phyloP scores from a whole-genome alignment of 1,139 yeast species.

The Diutina siamensis region DNA sequence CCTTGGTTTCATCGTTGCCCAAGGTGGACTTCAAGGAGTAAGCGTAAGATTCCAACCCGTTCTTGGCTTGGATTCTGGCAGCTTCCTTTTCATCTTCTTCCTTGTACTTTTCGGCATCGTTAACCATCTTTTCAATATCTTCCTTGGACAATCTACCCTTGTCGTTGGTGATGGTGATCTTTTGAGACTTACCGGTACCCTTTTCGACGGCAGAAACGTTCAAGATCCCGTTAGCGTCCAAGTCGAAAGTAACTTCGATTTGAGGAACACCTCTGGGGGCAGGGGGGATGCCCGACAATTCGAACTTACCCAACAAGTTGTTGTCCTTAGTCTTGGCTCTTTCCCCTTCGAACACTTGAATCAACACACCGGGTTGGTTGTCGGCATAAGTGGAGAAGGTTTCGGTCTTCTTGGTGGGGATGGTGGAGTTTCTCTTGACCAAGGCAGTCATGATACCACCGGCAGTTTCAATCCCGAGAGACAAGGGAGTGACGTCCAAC shows the following conservation, averaged over 20 bases:
- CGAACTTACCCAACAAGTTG: conserved; percentile 7
- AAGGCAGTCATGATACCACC: conserved; percentile 98
- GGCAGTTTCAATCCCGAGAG: conserved; percentile 92
- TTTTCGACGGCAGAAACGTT: conserved; percentile 7
- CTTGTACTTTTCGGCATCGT: conserved; percentile 74
- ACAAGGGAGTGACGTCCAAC: conserved; percentile 88
- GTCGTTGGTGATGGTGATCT: conserved; percentile 91
- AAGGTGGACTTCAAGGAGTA: conserved; percentile 80
- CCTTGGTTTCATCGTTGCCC: conserved; percentile 69
- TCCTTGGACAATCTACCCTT: conserved; percentile 94
- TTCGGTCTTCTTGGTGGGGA: conserved; percentile 94
- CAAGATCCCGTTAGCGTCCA: conserved; percentile 7
- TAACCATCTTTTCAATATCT: conserved; percentile 89
- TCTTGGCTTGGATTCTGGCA: conserved; percentile 41
- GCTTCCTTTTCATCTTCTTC: conserved; percentile 7
- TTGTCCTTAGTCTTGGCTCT: conserved; percentile 7
- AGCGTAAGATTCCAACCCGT: conserved; percentile 74
- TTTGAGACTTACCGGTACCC: conserved; percentile 39
- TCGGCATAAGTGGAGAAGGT: conserved; percentile 80
- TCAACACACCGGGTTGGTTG: conserved; percentile 7
- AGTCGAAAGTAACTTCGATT: conserved; percentile 7
- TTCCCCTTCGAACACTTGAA: conserved; percentile 7
- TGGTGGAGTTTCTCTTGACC: conserved; percentile 93
- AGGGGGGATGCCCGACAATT: conserved; percentile 7
- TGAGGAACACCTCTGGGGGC: conserved; percentile 8